Conservation (phyloP, 1,284 basidiomycete species). For the Sphagnurus paluster region DNA sequence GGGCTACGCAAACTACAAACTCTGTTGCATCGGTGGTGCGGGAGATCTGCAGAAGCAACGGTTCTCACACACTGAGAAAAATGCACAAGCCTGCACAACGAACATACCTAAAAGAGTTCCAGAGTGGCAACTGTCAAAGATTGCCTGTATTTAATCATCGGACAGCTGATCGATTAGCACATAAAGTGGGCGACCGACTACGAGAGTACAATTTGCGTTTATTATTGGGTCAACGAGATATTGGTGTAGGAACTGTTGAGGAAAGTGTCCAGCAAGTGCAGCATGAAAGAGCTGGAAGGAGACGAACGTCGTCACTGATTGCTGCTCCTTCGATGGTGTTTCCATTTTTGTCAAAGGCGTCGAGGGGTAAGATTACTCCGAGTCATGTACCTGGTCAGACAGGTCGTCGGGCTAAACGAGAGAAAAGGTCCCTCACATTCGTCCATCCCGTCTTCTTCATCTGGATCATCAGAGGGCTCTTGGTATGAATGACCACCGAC, state of each 20-base stretch:
- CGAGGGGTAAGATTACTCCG: background rate
- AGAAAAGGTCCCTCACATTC: conserved; percentile 1
- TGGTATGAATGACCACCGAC: conserved; percentile 12
- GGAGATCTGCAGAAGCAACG: background rate
- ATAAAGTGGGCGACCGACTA: background rate
- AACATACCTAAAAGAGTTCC: background rate
- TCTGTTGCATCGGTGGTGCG: conserved; percentile 5
- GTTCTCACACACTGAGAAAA: background rate
- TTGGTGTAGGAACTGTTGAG: background rate
- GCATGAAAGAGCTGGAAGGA: background rate
- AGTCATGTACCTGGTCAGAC: no score
- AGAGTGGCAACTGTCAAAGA: conserved; percentile 2
- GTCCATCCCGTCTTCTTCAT: conserved; percentile 8
- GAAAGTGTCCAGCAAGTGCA: background rate
- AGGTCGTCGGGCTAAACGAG: no score
- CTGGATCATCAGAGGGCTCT: background rate
- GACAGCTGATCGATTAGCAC: background rate
- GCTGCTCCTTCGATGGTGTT: background rate
- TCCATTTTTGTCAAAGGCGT: background rate
- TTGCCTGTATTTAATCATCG: no score
- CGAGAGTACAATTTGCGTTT: background rate
- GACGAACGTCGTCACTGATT: background rate
- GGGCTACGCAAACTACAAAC: conserved; percentile 3
- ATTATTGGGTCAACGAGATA: background rate
- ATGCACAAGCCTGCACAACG: background rate